Percentiles rank a stretch among this genome's conserved stretches.
Evolutionary conservation across 148 eudicot genomes (phyloP).

Genomic region (Amaranthus palmeri): DNA sequence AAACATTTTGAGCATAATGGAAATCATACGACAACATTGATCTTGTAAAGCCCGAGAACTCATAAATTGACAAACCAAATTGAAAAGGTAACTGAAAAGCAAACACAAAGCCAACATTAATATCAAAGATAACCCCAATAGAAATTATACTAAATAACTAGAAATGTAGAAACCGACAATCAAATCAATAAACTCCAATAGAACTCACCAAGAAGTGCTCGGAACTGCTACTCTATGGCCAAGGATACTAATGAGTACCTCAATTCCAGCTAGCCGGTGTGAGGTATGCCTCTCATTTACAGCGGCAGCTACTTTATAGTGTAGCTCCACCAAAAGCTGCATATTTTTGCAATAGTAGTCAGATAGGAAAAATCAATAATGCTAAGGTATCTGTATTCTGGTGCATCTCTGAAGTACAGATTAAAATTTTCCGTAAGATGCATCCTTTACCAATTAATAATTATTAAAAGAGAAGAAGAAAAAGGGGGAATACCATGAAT

Average conservation of each 20-base stretch:
- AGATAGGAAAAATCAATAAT: constrained; percentile 6
- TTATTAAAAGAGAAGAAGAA: constrained; percentile 1
- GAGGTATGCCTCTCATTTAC: constrained; percentile 65
- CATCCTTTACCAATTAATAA: not conserved
- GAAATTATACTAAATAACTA: not conserved
- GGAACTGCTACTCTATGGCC: constrained; percentile 72
- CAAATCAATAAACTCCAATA: not conserved
- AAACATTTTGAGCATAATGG: constrained; percentile 55
- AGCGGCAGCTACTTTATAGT: constrained; percentile 83
- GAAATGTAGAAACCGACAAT: not conserved
- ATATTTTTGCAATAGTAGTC: constrained; percentile 12
- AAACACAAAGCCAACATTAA: constrained; percentile 4
- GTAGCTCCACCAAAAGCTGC: constrained; percentile 88
- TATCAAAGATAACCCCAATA: constrained; percentile 11
- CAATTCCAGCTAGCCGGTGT: constrained; percentile 78
- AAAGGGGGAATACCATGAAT: constrained; percentile 51
- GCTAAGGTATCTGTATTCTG: not conserved
- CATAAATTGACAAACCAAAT: constrained; percentile 70
- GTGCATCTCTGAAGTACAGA: not conserved
- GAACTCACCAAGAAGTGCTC: constrained; percentile 76
- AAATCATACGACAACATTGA: constrained; percentile 71
- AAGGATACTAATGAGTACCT: constrained; percentile 73
- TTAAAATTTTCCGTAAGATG: not conserved
- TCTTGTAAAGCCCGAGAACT: constrained; percentile 56
- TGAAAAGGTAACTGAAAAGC: constrained; percentile 71